A percentile compares a stretch with the other conserved stretches of the same genome.
These are phyloP conservation scores for Termitomyces sp. DNA, from an alignment of 768 basidiomycete species.

Conservation along the genomic window DNA sequence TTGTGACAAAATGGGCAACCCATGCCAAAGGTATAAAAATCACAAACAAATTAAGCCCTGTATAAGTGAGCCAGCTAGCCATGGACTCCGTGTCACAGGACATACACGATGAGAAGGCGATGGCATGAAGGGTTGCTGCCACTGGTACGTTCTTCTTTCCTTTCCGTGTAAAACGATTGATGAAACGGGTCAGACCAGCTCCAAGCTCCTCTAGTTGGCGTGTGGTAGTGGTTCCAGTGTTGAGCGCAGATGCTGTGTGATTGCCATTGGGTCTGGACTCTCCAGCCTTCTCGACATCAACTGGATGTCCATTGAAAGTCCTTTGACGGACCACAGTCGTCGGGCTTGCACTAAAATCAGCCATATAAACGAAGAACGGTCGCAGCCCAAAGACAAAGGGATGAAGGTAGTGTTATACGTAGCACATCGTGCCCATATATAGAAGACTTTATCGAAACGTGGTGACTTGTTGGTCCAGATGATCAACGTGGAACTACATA, in stretches of 20 bases:
- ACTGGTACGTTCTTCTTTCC: slow-evolving; percentile 41
- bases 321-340: slow-evolving; percentile 3
- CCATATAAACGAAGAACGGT: background rate
- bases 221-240: background rate
- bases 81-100: background rate
- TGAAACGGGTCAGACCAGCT: slow-evolving; percentile 25
- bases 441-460: background rate
- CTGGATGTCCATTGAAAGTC: slow-evolving; percentile 6
- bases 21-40: slow-evolving; percentile 57
- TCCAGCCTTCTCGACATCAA: slow-evolving; percentile 10
- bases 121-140: slow-evolving; percentile 35
- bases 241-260: background rate
- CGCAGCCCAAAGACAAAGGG: background rate
- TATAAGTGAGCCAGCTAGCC: background rate
- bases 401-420: background rate
- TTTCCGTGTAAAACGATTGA: slow-evolving; percentile 39
- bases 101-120: slow-evolving; percentile 49
- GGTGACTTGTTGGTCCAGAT: background rate
- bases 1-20: slow-evolving; percentile 41
- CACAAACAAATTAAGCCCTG: slow-evolving; percentile 56
- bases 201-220: slow-evolving; percentile 8
- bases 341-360: background rate
- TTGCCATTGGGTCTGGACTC: background rate
- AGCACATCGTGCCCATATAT: background rate
- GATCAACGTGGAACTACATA: background rate